Base-by-base conservation (phyloP, 768 basidiomycete genomes). In the Trametes meyenii region DNA sequence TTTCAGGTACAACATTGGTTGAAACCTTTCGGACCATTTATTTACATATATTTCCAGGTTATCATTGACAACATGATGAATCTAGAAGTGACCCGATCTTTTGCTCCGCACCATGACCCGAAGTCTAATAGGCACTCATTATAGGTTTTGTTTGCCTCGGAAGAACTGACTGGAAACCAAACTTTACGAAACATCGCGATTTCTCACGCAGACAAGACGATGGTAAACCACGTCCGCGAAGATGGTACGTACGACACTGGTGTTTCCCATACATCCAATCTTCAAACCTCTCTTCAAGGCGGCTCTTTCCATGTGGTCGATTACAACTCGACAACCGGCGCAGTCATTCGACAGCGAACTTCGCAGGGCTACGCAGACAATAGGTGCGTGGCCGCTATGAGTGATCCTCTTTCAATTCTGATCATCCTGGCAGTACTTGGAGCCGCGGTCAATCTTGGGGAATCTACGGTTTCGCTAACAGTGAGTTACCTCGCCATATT, bases 61-160 rank as follows among this genome's bases (percentile, higher is more conserved):
- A 88, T 90, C 70, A 88, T 89, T 48, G 88, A 90, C 74, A 89
- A 88, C 69, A 88, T 90, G 87, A 88, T 90, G 86, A 90, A 86
- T 66, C 80, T 90, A 19, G 86, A 89, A 61, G 74, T 77, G 24
- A 42, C 17, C 38, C 29, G 10, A 19, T 14, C 55, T 17, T 57
- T 21, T 17, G 48, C 36, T 16, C 5, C 29, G 24, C 38, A 19
- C 5, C n/a, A 12, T 1, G 36, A 5, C 1, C 7, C 21, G 3
- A 16, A 26, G 12, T 6, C 21, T 48, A 23, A 16, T 5, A 14
- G 44, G 38, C 33, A 21, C 43, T 2, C 19, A 19, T 2, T 19
- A 29, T n/a, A 76, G 71, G 76, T 87, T 16, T 72, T 89, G n/a
- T 85, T 85, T 68, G 78, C 78, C 5, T 83, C 84, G 6, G 83